phyloP scores from a whole-genome alignment of 2,329 filamentous ascomycete genomes.

The Fusarium pilosicola region DNA sequence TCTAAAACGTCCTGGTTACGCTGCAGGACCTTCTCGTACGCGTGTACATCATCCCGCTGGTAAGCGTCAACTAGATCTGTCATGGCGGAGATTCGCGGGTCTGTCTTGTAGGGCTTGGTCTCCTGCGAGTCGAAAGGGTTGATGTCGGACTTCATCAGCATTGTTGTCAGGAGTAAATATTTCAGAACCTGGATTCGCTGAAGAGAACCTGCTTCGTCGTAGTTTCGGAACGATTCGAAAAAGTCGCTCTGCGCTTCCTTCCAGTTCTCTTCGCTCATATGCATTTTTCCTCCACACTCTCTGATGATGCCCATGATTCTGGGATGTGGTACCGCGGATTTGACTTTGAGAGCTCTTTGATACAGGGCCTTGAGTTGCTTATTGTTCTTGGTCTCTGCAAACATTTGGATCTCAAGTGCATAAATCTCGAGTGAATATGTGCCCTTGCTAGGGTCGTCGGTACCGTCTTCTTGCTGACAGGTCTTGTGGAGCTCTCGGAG shows the following conservation, averaged over 20 bases:
- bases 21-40: constrained; percentile 87
- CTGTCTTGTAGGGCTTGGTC: constrained; percentile 97
- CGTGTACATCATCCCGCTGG: constrained; percentile 92
- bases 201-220: constrained; percentile 95
- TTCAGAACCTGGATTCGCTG: constrained; percentile 98
- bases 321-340: constrained; percentile 96
- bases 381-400: constrained; percentile 95
- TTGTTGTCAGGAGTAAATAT: constrained; percentile 94
- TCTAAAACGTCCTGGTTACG: constrained; percentile 88
- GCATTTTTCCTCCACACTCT: constrained; percentile 99
- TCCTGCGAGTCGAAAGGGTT: constrained; percentile 99
- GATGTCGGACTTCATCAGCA: constrained; percentile 98
- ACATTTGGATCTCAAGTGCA: constrained; percentile 98
- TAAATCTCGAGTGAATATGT: constrained; percentile 97
- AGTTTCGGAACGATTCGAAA: constrained; percentile 98
- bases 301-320: constrained; percentile 99
- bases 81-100: constrained; percentile 95
- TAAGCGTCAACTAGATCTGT: constrained; percentile 97
- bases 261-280: constrained; percentile 99
- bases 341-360: constrained; percentile 88
- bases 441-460: constrained; percentile 92
- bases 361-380: constrained; percentile 95
- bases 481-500: constrained; percentile 88
- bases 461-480: constrained; percentile 87
- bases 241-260: constrained; percentile 97